These are phyloP conservation scores for Epichloe uncinata DNA, from an alignment of 2,329 filamentous ascomycete genomes.

Conservation along the genomic window DNA sequence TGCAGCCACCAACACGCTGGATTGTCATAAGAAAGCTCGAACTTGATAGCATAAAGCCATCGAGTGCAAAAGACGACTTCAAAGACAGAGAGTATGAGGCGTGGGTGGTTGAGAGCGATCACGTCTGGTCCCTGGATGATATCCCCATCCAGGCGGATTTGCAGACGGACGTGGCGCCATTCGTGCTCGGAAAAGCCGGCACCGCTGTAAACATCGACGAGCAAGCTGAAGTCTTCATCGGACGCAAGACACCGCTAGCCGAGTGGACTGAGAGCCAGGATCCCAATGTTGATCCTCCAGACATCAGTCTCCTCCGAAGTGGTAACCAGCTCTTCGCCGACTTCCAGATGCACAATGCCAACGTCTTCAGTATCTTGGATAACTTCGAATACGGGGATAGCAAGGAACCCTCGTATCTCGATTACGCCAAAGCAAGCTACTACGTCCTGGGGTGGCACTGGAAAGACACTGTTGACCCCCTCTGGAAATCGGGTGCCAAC, in stretches of 20 bases:
- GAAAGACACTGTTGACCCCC: constrained; percentile 10
- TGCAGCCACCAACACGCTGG: no score
- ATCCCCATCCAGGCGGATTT: constrained; percentile 19
- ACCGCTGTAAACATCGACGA: constrained; percentile 12
- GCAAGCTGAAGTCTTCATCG: constrained; percentile 31
- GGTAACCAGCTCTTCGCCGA: constrained; percentile 27
- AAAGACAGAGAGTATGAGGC: constrained; percentile 5
- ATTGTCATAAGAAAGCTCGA: no score
- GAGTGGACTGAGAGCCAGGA: constrained; percentile 4
- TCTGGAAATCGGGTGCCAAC: constrained; percentile 4
- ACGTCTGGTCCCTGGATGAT: constrained; percentile 17
- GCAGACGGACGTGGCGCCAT: constrained; percentile 27
- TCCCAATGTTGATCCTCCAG: neutral
- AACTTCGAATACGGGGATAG: constrained; percentile 19
- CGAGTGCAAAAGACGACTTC: no score
- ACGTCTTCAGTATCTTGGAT: constrained; percentile 29
- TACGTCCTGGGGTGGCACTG: constrained; percentile 28
- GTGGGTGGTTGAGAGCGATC: constrained; percentile 28
- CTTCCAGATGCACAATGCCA: constrained; percentile 25
- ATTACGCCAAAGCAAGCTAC: constrained; percentile 22
- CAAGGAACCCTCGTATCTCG: neutral
- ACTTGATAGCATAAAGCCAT: no score
- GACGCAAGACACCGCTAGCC: constrained; percentile 12
- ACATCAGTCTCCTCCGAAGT: constrained; percentile 8
- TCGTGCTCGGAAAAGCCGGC: constrained; percentile 12